Evolutionary conservation across 2,329 filamentous ascomycete genomes (phyloP).

Genomic region (Aspergillus pseudonomiae): DNA sequence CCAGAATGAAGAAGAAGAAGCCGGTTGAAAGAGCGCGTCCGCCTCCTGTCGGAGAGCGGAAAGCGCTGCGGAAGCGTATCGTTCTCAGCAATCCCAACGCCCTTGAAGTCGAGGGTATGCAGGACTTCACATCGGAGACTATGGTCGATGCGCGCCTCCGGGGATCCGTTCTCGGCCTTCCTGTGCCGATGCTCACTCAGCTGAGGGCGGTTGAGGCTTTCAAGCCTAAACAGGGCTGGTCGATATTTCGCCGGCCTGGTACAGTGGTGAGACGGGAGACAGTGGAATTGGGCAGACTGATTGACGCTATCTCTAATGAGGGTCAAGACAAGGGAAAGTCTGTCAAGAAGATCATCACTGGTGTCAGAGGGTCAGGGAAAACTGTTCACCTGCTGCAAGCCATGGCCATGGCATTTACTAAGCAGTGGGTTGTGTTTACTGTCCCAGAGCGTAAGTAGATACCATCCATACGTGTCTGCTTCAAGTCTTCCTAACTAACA

Average conservation of each 20-base stretch:
- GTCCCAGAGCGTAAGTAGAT: conserved; percentile 76
- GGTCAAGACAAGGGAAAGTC: conserved; percentile 41
- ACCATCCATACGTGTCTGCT: background rate
- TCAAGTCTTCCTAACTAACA: conserved; percentile 26
- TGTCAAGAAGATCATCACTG: conserved; percentile 68
- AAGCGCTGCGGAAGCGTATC: conserved; percentile 83
- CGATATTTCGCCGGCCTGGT: conserved; percentile 79
- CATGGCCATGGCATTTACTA: conserved; percentile 77
- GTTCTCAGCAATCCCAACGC: conserved; percentile 94
- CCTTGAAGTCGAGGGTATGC: conserved; percentile 70
- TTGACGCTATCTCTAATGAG: conserved; percentile 58
- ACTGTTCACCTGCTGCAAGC: conserved; percentile 83
- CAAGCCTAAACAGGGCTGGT: conserved; percentile 87
- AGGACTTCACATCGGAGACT: conserved; percentile 60
- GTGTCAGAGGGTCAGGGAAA: conserved; percentile 78
- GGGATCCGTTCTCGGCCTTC: conserved; percentile 71
- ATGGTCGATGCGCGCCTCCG: conserved; percentile 59
- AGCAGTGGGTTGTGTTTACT: conserved; percentile 85
- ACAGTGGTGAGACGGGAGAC: conserved; percentile 78
- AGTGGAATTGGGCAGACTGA: conserved; percentile 66
- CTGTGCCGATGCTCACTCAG: conserved; percentile 72
- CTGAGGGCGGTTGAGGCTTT: conserved; percentile 86
- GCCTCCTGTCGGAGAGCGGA: conserved; percentile 77
- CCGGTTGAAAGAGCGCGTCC: conserved; percentile 54
- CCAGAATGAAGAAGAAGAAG: conserved; percentile 51